A percentile compares a stretch with the other conserved stretches of the same genome.
These are phyloP conservation scores for Russula sp. DNA, from an alignment of 768 basidiomycete genomes.

Conservation along the genomic window DNA sequence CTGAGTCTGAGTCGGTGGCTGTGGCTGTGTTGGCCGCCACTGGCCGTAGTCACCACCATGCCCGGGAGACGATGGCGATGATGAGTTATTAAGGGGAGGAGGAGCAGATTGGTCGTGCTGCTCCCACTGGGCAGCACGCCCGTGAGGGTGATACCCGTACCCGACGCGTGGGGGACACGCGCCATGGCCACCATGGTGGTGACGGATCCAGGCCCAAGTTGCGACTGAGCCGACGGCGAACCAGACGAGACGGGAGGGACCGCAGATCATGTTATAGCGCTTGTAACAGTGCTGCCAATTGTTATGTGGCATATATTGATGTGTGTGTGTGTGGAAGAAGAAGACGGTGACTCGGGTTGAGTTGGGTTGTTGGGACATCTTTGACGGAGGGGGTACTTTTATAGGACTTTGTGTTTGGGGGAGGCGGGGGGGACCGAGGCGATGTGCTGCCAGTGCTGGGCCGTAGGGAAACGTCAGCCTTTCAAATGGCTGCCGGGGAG, in stretches of 20 bases:
- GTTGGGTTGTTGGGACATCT: not conserved
- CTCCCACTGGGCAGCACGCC: slow-evolving; percentile 35
- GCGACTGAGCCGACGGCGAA: slow-evolving; percentile 57
- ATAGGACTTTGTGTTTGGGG: not conserved
- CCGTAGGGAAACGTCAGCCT: slow-evolving; percentile 15
- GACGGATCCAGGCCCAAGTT: slow-evolving; percentile 41
- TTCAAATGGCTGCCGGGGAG: not conserved
- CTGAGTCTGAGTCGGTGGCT: not conserved
- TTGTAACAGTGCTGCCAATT: not conserved
- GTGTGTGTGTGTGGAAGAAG: not conserved
- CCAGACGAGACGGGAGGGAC: slow-evolving; percentile 66
- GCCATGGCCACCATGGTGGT: slow-evolving; percentile 35
- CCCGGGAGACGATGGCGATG: too few species aligned
- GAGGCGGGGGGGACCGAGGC: too few species aligned
- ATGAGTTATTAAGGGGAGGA: not conserved
- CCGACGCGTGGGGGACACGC: slow-evolving; percentile 36
- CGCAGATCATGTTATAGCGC: slow-evolving; percentile 9
- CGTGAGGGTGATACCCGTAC: slow-evolving; percentile 29
- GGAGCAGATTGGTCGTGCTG: not conserved
- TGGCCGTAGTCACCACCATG: not conserved
- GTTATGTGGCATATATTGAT: not conserved
- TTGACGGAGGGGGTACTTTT: not conserved
- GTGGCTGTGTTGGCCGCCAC: not conserved
- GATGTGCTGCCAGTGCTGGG: not conserved
- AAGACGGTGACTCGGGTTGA: not conserved